Conservation (phyloP, 2,329 filamentous ascomycete genomes). For the Juglanconis sp. region DNA sequence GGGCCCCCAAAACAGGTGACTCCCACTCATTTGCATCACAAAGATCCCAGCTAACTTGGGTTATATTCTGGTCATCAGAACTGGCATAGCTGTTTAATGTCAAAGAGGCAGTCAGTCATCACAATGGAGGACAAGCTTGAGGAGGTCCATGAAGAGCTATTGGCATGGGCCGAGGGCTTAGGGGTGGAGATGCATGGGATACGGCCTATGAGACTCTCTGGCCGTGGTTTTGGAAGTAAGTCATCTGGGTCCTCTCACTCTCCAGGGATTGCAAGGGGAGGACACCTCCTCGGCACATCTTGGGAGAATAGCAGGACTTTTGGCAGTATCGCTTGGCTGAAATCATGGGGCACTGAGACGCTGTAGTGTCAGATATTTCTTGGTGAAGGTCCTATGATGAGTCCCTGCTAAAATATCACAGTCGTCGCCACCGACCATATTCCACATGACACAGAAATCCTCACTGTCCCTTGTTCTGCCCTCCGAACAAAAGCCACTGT, state of each 20-base stretch:
- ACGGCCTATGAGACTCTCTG: conserved; percentile 62
- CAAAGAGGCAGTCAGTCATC: not conserved
- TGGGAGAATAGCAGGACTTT: not conserved
- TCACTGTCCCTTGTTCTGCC: conserved; percentile 52
- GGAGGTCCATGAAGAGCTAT: conserved; percentile 47
- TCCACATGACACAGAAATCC: conserved; percentile 27
- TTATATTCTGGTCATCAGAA: not conserved
- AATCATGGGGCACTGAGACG: not conserved
- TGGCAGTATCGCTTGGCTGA: not conserved
- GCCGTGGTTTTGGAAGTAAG: conserved; percentile 64
- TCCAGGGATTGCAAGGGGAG: not conserved
- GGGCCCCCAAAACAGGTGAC: not conserved
- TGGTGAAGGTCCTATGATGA: not conserved
- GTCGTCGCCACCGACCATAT: conserved; percentile 2
- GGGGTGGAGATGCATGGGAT: conserved; percentile 69
- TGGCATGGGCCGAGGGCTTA: conserved; percentile 62
- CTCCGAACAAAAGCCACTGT: conserved; percentile 65
- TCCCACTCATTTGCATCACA: not conserved
- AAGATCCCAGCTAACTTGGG: not conserved
- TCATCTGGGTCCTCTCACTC: not conserved
- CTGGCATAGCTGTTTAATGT: not conserved
- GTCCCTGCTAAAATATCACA: not conserved
- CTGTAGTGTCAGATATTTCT: not conserved
- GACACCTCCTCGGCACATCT: not conserved
- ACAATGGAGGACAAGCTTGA: conserved; percentile 16